Percentiles rank a stretch among this genome's conserved stretches.
phyloP scores from a whole-genome alignment of 164 flowering plant genomes.

The Kalanchoe fedtschenkoi region DNA sequence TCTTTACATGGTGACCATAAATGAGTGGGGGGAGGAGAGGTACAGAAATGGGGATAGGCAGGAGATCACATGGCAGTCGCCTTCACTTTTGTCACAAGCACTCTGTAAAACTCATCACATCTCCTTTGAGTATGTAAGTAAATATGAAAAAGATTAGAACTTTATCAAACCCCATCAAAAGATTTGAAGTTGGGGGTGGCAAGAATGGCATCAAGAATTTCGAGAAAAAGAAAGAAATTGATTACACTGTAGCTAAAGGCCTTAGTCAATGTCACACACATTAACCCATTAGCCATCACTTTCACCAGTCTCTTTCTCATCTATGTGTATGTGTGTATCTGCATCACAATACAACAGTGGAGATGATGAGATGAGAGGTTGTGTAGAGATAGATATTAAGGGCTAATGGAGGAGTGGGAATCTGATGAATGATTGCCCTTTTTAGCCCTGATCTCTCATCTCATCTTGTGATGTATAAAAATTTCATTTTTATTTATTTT shows the following conservation, averaged over 20 bases:
- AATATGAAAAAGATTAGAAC: slow-evolving; percentile 1
- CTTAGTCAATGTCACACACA: slow-evolving; percentile 7
- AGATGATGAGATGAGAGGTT: neutral
- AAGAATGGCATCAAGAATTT: neutral
- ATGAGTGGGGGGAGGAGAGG: neutral
- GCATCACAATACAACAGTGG: slow-evolving; percentile 11
- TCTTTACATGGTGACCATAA: slow-evolving; percentile 2
- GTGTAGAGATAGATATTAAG: neutral
- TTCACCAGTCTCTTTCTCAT: slow-evolving; percentile 21
- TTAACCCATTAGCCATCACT: slow-evolving; percentile 21
- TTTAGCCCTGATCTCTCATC: neutral
- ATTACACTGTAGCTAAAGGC: neutral
- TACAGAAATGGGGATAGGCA: slow-evolving; percentile 4
- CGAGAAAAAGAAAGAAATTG: neutral
- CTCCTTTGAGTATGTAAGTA: neutral
- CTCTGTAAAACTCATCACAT: neutral
- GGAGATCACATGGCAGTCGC: slow-evolving; percentile 14
- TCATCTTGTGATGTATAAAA: neutral
- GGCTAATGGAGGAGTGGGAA: slow-evolving; percentile 1
- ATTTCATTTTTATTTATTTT: neutral
- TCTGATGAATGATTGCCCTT: slow-evolving; percentile 5
- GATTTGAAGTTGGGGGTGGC: slow-evolving; percentile 3
- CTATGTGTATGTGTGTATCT: slow-evolving; percentile 19
- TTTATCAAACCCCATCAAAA: neutral
- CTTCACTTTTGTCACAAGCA: slow-evolving; percentile 16